Evolutionary conservation across 2,329 filamentous ascomycete species (phyloP).

Genomic region (Aspergillus neotritici): DNA sequence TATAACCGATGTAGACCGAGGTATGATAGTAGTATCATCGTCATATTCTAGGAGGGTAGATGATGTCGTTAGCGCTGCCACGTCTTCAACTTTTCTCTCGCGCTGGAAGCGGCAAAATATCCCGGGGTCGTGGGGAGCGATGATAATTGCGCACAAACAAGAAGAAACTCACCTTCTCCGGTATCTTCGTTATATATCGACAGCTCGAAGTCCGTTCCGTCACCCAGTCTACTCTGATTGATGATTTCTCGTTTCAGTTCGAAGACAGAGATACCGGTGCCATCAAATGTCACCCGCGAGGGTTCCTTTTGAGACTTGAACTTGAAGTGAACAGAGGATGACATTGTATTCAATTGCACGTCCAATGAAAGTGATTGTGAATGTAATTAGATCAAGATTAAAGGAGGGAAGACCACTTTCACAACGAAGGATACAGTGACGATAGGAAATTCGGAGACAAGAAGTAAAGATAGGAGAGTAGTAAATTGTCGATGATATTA

Average conservation of each 20-base stretch:
- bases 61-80: conserved; percentile 6
- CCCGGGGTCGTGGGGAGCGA: background rate
- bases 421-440: conserved; percentile 23
- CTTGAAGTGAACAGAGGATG: conserved; percentile 98
- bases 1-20: conserved; percentile 88
- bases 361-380: conserved; percentile 22
- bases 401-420: conserved; percentile 19
- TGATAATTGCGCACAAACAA: background rate
- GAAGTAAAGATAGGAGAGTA: conserved; percentile 13
- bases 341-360: conserved; percentile 58
- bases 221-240: conserved; percentile 82
- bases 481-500: conserved; percentile 14
- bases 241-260: conserved; percentile 99
- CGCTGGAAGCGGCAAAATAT: background rate
- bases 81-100: no score
- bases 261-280: conserved; percentile 95
- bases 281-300: conserved; percentile 90
- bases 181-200: conserved; percentile 90
- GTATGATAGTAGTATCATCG: conserved; percentile 96
- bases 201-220: conserved; percentile 94
- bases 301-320: conserved; percentile 99
- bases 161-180: conserved; percentile 65
- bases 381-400: conserved; percentile 27
- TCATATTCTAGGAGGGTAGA: conserved; percentile 68
- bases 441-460: conserved; percentile 14